These are phyloP conservation scores for Antitrichia curtipendula DNA, from an alignment of 225 moss, liverwort and hornwort genomes.

Conservation along the genomic window DNA sequence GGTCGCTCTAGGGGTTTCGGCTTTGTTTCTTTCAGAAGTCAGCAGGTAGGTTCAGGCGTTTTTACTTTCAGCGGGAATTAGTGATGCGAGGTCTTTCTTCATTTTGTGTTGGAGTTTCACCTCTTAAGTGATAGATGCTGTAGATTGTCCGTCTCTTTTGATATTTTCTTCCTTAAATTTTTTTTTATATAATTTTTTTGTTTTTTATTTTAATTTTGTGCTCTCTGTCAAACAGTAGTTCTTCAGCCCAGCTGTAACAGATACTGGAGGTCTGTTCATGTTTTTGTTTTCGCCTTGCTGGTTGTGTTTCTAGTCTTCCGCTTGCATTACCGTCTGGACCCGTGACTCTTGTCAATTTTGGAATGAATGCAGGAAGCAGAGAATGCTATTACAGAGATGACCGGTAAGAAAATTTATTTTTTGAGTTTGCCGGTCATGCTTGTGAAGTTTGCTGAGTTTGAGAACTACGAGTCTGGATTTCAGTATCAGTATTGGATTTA, in stretches of 20 bases:
- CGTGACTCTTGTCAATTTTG: neutral
- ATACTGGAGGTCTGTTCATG: neutral
- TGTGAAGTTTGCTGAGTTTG: neutral
- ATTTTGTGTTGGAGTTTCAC: neutral
- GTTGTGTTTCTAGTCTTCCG: neutral
- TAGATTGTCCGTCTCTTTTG: neutral
- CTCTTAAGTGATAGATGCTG: neutral
- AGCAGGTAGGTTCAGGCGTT: slow-evolving; percentile 73
- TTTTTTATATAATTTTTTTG: neutral
- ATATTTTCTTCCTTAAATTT: neutral
- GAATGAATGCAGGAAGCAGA: slow-evolving; percentile 81
- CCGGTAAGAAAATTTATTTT: slow-evolving; percentile 41
- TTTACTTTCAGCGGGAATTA: slow-evolving; percentile 1
- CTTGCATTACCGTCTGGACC: neutral
- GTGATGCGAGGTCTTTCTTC: neutral
- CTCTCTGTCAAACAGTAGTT: neutral
- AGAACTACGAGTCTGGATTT: neutral
- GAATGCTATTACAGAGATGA: slow-evolving; percentile 88
- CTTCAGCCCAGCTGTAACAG: neutral
- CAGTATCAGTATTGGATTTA: neutral
- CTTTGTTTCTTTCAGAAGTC: slow-evolving; percentile 99
- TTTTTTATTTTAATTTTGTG: neutral
- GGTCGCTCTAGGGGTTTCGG: slow-evolving; percentile 99
- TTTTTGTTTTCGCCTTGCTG: neutral
- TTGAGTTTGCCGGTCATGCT: neutral